A percentile compares a stretch with the other conserved stretches of the same genome.
phyloP scores from a whole-genome alignment of 305 asterid genomes.

The Fraxinus baroniana region DNA sequence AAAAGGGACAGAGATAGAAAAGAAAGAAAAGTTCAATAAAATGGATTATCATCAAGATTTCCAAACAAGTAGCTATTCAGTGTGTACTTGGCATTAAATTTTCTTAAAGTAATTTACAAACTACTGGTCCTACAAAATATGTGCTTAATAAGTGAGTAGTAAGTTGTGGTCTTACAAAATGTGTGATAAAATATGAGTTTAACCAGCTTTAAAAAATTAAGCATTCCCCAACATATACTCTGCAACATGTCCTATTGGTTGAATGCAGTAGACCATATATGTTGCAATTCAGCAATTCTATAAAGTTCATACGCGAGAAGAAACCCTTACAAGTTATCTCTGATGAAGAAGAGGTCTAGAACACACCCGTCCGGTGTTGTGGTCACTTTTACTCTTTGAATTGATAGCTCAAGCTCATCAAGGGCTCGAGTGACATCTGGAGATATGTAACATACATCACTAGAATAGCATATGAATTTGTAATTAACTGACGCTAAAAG shows the following conservation, averaged over 20 bases:
- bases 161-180: neutral
- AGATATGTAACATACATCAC: constrained; percentile 15
- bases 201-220: neutral
- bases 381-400: constrained; percentile 78
- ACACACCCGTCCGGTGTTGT: constrained; percentile 75
- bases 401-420: constrained; percentile 66
- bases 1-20: neutral
- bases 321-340: constrained; percentile 53
- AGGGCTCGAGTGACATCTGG: constrained; percentile 75
- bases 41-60: neutral
- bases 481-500: neutral
- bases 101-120: neutral
- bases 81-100: neutral
- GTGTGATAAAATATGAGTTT: neutral
- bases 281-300: constrained; percentile 14
- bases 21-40: neutral
- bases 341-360: constrained; percentile 65
- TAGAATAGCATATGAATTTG: constrained; percentile 9
- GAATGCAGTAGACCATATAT: neutral
- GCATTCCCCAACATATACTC: neutral
- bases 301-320: constrained; percentile 4
- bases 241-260: neutral
- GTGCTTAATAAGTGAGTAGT: neutral
- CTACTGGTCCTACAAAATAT: neutral
- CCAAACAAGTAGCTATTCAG: neutral